These are phyloP conservation scores for Pilatotrama ljubarskyi DNA, from an alignment of 768 basidiomycete species.

Conservation along the genomic window DNA sequence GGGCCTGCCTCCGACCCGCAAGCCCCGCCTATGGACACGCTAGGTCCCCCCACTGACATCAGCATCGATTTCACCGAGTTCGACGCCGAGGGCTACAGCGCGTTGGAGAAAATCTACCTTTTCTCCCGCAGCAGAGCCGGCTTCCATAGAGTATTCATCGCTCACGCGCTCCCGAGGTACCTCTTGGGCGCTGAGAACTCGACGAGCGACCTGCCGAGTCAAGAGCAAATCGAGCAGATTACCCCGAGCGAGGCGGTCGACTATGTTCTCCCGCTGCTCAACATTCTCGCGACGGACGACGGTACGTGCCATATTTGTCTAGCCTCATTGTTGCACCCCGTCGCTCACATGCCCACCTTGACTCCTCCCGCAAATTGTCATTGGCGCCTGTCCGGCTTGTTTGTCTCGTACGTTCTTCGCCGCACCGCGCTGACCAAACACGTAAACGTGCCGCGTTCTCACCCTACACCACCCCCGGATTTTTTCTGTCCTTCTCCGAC, in stretches of 20 bases:
- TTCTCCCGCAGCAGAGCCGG: conserved; percentile 76
- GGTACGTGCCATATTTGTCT: conserved; percentile 46
- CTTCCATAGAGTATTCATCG: conserved; percentile 79
- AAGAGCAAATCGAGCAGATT: conserved; percentile 45
- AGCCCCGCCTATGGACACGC: conserved; percentile 7
- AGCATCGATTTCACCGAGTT: conserved; percentile 42
- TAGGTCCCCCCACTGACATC: conserved; percentile 11
- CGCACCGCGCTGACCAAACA: conserved; percentile 15
- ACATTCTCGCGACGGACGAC: conserved; percentile 80
- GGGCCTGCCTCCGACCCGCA: conserved; percentile 3
- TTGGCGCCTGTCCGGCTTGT: conserved; percentile 9
- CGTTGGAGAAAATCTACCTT: conserved; percentile 91
- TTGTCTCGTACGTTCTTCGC: background rate
- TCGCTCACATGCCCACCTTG: conserved; percentile 12
- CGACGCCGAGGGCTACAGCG: conserved; percentile 80
- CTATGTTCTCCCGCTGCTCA: conserved; percentile 91
- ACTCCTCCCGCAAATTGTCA: conserved; percentile 1
- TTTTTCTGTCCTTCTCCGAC: background rate
- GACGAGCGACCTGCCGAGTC: conserved; percentile 8
- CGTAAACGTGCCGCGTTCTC: conserved; percentile 4
- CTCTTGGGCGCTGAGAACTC: conserved; percentile 43
- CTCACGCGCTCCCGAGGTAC: conserved; percentile 77
- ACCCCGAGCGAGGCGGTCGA: conserved; percentile 87
- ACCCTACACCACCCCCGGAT: conserved; percentile 3
- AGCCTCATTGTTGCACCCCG: background rate